Conservation (phyloP, 768 basidiomycete genomes). For the Dioszegia hungarica region DNA sequence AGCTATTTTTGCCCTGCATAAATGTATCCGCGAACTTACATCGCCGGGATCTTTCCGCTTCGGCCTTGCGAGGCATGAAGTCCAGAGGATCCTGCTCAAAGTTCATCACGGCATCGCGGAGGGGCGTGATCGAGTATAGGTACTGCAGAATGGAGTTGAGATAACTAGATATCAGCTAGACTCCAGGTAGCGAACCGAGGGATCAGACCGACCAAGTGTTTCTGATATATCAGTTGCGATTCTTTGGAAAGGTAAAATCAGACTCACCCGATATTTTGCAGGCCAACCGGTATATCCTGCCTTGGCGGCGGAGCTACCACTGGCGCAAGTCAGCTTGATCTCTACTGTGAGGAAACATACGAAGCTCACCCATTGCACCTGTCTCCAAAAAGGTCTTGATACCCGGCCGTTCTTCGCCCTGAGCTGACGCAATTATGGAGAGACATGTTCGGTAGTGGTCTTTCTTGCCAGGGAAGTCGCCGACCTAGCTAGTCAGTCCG, state of each 20-base stretch:
- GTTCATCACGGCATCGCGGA: slow-evolving; percentile 39
- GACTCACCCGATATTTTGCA: slow-evolving; percentile 43
- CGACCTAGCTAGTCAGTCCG: slow-evolving; percentile 13
- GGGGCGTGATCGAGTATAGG: slow-evolving; percentile 41
- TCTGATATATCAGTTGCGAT: slow-evolving; percentile 20
- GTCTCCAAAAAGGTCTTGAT: slow-evolving; percentile 33
- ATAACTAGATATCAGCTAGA: slow-evolving; percentile 25
- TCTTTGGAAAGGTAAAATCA: background rate
- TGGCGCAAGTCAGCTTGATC: slow-evolving; percentile 2
- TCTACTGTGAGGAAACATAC: background rate
- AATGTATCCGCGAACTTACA: slow-evolving; percentile 26
- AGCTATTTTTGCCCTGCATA: background rate
- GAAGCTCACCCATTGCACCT: slow-evolving; percentile 19
- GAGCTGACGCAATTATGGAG: slow-evolving; percentile 32
- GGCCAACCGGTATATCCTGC: slow-evolving; percentile 39
- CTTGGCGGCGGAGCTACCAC: slow-evolving; percentile 23
- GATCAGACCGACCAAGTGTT: slow-evolving; percentile 47
- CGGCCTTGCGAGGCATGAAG: slow-evolving; percentile 11
- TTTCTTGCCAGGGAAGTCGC: slow-evolving; percentile 35
- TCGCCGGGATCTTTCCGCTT: slow-evolving; percentile 37
- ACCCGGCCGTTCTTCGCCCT: slow-evolving; percentile 28
- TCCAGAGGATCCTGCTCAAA: slow-evolving; percentile 19
- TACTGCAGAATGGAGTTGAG: slow-evolving; percentile 48
- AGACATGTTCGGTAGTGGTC: slow-evolving; percentile 39
- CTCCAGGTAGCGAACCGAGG: background rate